Conservation (phyloP, 352 stramenopile species). For the Globisporangium barbulae region DNA sequence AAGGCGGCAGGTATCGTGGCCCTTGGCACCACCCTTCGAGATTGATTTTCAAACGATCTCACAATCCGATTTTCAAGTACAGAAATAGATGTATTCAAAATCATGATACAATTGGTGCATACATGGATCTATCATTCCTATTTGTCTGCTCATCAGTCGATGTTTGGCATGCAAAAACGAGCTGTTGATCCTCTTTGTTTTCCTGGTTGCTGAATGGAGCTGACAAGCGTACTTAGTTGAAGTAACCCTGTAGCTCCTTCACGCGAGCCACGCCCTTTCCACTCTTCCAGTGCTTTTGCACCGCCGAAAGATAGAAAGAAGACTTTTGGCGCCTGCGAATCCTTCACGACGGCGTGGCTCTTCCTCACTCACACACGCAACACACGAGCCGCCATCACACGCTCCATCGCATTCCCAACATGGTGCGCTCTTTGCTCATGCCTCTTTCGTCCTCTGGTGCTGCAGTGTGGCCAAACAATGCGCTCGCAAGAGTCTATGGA, state of each 20-base stretch:
- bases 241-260: background rate
- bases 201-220: background rate
- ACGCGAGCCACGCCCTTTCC: background rate
- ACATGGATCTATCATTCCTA: no score
- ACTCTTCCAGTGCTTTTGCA: conserved; percentile 8
- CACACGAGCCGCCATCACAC: background rate
- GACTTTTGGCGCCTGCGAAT: conserved; percentile 7
- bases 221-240: conserved; percentile 7
- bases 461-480: background rate
- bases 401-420: background rate
- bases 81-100: no score
- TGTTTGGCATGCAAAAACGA: background rate
- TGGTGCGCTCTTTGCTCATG: background rate
- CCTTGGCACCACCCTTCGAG: background rate
- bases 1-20: background rate
- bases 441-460: background rate
- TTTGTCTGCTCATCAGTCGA: background rate
- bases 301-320: conserved; percentile 10
- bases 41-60: background rate
- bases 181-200: background rate
- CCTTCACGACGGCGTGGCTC: background rate
- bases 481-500: background rate
- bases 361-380: background rate
- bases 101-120: no score
- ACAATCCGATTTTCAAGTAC: background rate